These are phyloP conservation scores for Colletotrichum sojae DNA, from an alignment of 2,329 filamentous ascomycete genomes.

Conservation along the genomic window DNA sequence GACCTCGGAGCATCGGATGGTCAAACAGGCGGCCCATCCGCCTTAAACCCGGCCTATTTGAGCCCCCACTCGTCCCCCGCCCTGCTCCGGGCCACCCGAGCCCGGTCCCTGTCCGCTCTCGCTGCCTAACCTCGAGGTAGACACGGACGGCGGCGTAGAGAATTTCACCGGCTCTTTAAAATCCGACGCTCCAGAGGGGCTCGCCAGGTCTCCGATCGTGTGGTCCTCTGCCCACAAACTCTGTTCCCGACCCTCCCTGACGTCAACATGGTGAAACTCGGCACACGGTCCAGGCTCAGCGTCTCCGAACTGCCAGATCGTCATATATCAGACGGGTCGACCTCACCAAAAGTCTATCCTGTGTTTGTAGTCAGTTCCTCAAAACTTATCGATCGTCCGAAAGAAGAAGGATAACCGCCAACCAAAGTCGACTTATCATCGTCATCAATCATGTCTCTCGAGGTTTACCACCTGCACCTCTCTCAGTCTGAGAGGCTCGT, in stretches of 20 bases:
- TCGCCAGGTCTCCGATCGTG: background rate
- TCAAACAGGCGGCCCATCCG: constrained; percentile 11
- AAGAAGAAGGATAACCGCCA: background rate
- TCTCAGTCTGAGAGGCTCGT: constrained; percentile 43
- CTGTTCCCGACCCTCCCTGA: constrained; percentile 24
- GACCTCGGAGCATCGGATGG: constrained; percentile 2
- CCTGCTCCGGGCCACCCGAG: constrained; percentile 31
- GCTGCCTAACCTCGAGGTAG: no score
- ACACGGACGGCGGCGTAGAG: constrained; percentile 29
- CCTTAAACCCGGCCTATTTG: constrained; percentile 19
- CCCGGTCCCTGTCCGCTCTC: constrained; percentile 30
- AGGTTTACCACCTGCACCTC: constrained; percentile 41
- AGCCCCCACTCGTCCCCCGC: background rate
- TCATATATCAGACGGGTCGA: constrained; percentile 15
- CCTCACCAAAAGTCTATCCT: constrained; percentile 2
- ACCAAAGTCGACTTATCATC: background rate
- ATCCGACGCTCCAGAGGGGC: constrained; percentile 3
- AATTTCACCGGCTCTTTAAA: constrained; percentile 17
- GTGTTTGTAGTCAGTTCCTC: background rate
- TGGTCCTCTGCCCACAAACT: background rate
- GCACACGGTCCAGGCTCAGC: background rate
- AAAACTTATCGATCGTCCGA: background rate
- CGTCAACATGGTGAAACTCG: constrained; percentile 31
- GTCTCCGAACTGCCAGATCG: background rate
- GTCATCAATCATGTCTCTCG: constrained; percentile 35